Conservation (phyloP, 768 basidiomycete species). For the Floccularia luteovirens region DNA sequence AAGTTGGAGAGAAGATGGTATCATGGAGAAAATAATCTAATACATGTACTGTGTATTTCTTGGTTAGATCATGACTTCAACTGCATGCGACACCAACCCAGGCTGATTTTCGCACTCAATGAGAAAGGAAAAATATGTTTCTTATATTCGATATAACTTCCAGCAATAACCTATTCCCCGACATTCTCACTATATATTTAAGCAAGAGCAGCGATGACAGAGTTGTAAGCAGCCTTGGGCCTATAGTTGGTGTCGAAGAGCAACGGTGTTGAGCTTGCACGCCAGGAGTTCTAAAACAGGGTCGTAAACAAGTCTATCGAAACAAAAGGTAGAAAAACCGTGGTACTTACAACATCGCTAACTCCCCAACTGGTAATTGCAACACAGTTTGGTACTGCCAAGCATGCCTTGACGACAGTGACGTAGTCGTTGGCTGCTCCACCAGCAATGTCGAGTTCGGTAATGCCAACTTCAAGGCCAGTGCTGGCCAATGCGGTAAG, state of each 20-base stretch:
- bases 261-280: constrained; percentile 30
- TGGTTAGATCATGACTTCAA: constrained; percentile 3
- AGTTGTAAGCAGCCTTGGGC: constrained; percentile 32
- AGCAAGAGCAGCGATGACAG: constrained; percentile 16
- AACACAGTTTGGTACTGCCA: constrained; percentile 30
- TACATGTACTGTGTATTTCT: no score
- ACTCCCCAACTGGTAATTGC: constrained; percentile 46
- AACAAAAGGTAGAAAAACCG: not conserved
- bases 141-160: no score
- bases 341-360: constrained; percentile 28
- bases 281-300: constrained; percentile 35
- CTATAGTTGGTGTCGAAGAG: constrained; percentile 39
- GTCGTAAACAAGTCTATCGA: not conserved
- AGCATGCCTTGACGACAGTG: constrained; percentile 36
- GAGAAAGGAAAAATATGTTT: no score
- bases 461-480: constrained; percentile 38
- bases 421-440: constrained; percentile 33
- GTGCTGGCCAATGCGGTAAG: constrained; percentile 35
- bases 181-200: no score
- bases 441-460: constrained; percentile 34
- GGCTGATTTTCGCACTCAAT: no score
- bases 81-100: no score
- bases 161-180: no score
- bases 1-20: constrained; percentile 29
- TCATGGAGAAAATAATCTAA: constrained; percentile 38